Conservation (phyloP, 2,329 filamentous ascomycete genomes). For the Penicillium digitatum region DNA sequence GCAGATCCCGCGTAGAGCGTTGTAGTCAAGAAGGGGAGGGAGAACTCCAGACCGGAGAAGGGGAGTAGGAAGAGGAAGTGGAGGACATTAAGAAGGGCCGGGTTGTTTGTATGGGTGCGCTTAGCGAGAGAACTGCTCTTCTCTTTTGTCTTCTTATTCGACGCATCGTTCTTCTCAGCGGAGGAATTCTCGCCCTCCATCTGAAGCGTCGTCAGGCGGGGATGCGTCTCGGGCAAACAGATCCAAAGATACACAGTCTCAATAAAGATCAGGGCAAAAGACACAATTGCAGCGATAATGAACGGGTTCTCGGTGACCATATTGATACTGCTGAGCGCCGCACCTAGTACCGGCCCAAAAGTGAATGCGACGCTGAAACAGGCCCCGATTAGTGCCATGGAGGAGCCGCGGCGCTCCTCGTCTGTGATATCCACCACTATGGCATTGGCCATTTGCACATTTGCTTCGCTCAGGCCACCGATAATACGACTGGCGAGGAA, state of each 20-base stretch:
- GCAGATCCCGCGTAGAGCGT: conserved; percentile 76
- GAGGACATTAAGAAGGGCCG: conserved; percentile 73
- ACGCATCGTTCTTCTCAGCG: conserved; percentile 16
- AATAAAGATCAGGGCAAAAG: conserved; percentile 73
- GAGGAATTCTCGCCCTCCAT: conserved; percentile 14
- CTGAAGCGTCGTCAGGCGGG: conserved; percentile 51
- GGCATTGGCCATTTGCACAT: conserved; percentile 91
- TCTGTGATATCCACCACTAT: conserved; percentile 96
- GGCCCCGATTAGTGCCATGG: conserved; percentile 92
- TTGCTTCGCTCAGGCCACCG: conserved; percentile 91
- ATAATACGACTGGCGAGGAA: conserved; percentile 92
- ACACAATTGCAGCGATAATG: conserved; percentile 84
- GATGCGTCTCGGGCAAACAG: conserved; percentile 74
- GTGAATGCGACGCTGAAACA: conserved; percentile 98
- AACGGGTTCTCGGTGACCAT: conserved; percentile 86
- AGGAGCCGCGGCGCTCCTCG: conserved; percentile 74
- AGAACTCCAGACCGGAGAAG: conserved; percentile 98
- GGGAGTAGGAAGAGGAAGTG: conserved; percentile 92
- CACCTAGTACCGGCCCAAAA: conserved; percentile 87
- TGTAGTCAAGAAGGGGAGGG: conserved; percentile 93
- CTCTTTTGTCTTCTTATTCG: not conserved
- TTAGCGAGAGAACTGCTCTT: not conserved
- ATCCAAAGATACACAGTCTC: conserved; percentile 87
- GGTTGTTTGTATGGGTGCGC: conserved; percentile 68
- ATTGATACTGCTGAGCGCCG: conserved; percentile 73